phyloP scores from a whole-genome alignment of 768 basidiomycete species.

The Auriscalpium microsporum region DNA sequence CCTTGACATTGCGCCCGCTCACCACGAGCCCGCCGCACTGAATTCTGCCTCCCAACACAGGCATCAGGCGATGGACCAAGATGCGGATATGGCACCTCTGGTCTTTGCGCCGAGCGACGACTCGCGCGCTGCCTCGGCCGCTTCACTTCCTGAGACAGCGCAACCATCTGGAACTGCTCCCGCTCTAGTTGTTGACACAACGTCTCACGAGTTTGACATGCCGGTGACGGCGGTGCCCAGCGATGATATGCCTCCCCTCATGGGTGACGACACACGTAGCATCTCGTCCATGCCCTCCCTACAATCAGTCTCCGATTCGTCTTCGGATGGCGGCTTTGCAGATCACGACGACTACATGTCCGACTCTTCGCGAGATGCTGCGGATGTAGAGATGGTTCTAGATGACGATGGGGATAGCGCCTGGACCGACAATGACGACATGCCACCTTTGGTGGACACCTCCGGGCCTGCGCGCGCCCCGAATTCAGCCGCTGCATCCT shows the following conservation, averaged over 20 bases:
- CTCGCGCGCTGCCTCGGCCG: background rate
- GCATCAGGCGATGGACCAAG: background rate
- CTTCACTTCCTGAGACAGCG: background rate
- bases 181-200: background rate
- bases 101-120: background rate
- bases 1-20: background rate
- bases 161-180: background rate
- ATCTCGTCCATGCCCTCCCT: conserved; percentile 11
- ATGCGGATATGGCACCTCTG: background rate
- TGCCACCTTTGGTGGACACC: background rate
- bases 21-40: background rate
- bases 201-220: no score
- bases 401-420: background rate
- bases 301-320: conserved; percentile 7
- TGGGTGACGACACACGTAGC: conserved; percentile 7
- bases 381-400: conserved; percentile 14
- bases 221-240: no score
- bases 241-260: background rate
- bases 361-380: conserved; percentile 12
- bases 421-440: background rate
- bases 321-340: conserved; percentile 1
- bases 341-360: conserved; percentile 5
- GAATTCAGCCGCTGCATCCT: background rate
- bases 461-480: background rate
- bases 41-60: background rate